These are phyloP conservation scores for Apophysomyces elegans DNA, from an alignment of 371 early-diverging fungal species.

Conservation along the genomic window DNA sequence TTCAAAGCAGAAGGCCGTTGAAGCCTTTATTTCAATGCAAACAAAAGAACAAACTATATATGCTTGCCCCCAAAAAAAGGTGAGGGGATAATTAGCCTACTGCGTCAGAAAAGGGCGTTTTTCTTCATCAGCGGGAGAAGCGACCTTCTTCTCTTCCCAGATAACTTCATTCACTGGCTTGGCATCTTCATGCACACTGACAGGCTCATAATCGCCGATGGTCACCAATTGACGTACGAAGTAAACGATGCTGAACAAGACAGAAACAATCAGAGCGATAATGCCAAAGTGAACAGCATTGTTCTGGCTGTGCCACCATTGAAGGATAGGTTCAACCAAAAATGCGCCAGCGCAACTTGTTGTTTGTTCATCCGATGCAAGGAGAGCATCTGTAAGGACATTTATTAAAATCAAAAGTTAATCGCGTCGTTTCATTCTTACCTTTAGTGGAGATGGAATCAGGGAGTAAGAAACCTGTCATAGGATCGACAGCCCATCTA, in stretches of 20 bases:
- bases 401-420: neutral
- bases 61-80: neutral
- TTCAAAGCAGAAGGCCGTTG: no score
- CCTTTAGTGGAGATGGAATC: slow-evolving; percentile 10
- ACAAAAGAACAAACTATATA: no score
- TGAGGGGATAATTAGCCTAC: neutral
- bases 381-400: neutral
- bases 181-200: slow-evolving; percentile 12
- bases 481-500: slow-evolving; percentile 52
- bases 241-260: slow-evolving; percentile 33
- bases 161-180: slow-evolving; percentile 25
- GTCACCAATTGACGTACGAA: slow-evolving; percentile 34
- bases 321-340: slow-evolving; percentile 29
- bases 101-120: slow-evolving; percentile 39
- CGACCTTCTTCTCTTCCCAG: slow-evolving; percentile 34
- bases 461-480: slow-evolving; percentile 50
- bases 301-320: slow-evolving; percentile 47
- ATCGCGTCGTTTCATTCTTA: neutral
- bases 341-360: slow-evolving; percentile 16
- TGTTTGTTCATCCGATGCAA: slow-evolving; percentile 13
- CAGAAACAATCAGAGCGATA: slow-evolving; percentile 29
- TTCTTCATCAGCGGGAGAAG: slow-evolving; percentile 41
- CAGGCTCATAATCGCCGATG: slow-evolving; percentile 22
- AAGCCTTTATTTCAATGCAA: no score
- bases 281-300: slow-evolving; percentile 27